phyloP scores from a whole-genome alignment of 1,139 yeast genomes.

The Geotrichum europaeum region DNA sequence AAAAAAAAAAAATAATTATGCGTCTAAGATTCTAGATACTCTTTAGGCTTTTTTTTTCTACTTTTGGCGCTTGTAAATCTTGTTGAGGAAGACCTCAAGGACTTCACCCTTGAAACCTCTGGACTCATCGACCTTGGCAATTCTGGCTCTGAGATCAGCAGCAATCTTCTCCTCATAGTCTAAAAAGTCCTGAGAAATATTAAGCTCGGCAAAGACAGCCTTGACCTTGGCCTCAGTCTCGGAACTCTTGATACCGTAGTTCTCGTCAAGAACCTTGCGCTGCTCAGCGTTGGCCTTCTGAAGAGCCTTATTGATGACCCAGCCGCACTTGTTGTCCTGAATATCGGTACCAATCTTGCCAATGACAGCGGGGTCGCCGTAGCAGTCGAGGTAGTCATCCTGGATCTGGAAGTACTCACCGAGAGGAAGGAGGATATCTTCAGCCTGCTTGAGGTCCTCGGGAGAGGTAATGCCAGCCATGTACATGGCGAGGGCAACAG shows the following conservation, averaged over 20 bases:
- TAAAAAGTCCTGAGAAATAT: constrained; percentile 62
- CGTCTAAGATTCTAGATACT: neutral
- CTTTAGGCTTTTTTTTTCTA: constrained; percentile 32
- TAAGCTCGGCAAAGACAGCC: constrained; percentile 65
- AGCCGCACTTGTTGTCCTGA: constrained; percentile 96
- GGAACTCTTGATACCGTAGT: constrained; percentile 81
- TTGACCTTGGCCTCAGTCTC: constrained; percentile 67
- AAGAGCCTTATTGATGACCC: constrained; percentile 94
- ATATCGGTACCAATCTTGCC: constrained; percentile 99
- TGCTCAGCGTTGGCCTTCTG: constrained; percentile 74
- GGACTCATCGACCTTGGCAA: constrained; percentile 71
- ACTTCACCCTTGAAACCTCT: constrained; percentile 89
- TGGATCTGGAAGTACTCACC: constrained; percentile 99
- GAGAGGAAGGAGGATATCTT: constrained; percentile 81
- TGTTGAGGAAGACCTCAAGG: constrained; percentile 73
- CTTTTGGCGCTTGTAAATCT: constrained; percentile 91
- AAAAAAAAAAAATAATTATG: neutral
- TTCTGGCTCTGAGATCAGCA: constrained; percentile 54
- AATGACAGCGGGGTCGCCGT: constrained; percentile 94
- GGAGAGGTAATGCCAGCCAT: constrained; percentile 73
- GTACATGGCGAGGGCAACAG: constrained; percentile 95
- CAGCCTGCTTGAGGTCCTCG: constrained; percentile 79
- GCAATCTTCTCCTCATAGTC: constrained; percentile 81
- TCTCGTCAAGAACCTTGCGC: constrained; percentile 71
- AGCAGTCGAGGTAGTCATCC: constrained; percentile 95